Percentiles rank a stretch among this genome's conserved stretches.
These are phyloP conservation scores for Cyberlindnera xylosilytica DNA, from an alignment of 805 yeast genomes.

Conservation along the genomic window DNA sequence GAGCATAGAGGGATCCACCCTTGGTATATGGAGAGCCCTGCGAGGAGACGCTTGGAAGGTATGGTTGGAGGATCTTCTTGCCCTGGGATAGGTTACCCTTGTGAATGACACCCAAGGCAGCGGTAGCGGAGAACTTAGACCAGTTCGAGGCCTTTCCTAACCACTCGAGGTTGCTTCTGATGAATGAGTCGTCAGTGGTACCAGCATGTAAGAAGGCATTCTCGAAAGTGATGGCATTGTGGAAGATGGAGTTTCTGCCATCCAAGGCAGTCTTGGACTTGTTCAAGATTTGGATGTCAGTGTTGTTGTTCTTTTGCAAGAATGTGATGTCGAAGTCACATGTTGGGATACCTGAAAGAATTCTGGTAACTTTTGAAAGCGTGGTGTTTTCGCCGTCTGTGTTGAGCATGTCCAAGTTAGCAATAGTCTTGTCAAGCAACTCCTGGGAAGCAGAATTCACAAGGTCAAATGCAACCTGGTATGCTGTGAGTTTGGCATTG, in stretches of 20 bases:
- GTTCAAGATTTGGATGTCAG: slow-evolving; percentile 78
- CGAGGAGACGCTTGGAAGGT: slow-evolving; percentile 75
- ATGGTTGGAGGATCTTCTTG: slow-evolving; percentile 79
- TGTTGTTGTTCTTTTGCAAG: slow-evolving; percentile 78
- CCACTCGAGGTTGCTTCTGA: slow-evolving; percentile 91
- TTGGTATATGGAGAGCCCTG: slow-evolving; percentile 78
- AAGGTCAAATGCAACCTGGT: slow-evolving; percentile 93
- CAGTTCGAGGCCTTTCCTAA: slow-evolving; percentile 96
- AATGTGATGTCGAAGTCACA: slow-evolving; percentile 91
- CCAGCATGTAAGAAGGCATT: slow-evolving; percentile 96
- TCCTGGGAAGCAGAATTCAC: slow-evolving; percentile 92
- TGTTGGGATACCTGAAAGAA: slow-evolving; percentile 88
- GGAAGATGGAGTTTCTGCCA: slow-evolving; percentile 91
- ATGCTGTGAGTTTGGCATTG: slow-evolving; percentile 58
- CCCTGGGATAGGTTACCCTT: slow-evolving; percentile 94
- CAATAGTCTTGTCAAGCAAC: slow-evolving; percentile 57
- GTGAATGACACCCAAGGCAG: slow-evolving; percentile 96
- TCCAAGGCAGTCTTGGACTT: slow-evolving; percentile 79
- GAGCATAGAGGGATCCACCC: slow-evolving; percentile 92
- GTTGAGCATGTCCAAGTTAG: slow-evolving; percentile 33
- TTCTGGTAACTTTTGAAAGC: slow-evolving; percentile 51
- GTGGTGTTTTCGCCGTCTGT: slow-evolving; percentile 26
- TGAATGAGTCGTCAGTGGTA: slow-evolving; percentile 90
- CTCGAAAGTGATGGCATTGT: slow-evolving; percentile 91
- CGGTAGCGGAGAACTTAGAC: slow-evolving; percentile 97